A percentile compares a stretch with the other conserved stretches of the same genome.
These are phyloP conservation scores for Ophiostoma ulmi DNA, from an alignment of 2,329 filamentous ascomycete genomes.

Conservation along the genomic window DNA sequence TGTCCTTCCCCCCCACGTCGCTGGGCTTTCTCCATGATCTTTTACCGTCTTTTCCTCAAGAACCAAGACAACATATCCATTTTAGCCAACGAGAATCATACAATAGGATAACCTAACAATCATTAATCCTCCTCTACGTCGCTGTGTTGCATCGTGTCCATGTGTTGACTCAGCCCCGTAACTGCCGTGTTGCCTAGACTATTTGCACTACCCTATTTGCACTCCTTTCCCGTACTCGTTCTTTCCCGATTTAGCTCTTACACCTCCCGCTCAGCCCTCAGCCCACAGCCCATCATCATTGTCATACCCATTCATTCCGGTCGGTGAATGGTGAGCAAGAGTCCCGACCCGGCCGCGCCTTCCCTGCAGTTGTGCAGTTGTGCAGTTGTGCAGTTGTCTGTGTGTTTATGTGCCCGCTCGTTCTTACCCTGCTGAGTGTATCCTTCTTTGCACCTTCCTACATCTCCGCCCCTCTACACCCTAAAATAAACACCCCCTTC, in stretches of 20 bases:
- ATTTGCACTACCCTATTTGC: background rate
- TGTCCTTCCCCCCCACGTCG: background rate
- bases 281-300: slow-evolving; percentile 5
- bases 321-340: background rate
- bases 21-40: background rate
- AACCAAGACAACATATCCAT: background rate
- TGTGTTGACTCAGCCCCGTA: background rate
- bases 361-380: background rate
- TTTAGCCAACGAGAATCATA: too few relatives aligned
- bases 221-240: background rate
- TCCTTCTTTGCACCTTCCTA: background rate
- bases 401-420: background rate
- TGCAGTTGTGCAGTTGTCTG: background rate
- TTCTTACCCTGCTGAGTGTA: background rate
- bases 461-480: slow-evolving; percentile 6
- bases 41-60: background rate
- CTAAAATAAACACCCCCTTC: slow-evolving; percentile 8
- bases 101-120: too few relatives aligned
- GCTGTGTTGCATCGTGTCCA: background rate
- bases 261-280: background rate
- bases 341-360: background rate
- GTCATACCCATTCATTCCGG: background rate
- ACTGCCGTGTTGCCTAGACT: background rate
- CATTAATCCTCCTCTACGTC: background rate
- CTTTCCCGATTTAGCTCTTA: slow-evolving; percentile 17